phyloP scores from a whole-genome alignment of 306 rosid species.

The Elaeagnus macrophylla region DNA sequence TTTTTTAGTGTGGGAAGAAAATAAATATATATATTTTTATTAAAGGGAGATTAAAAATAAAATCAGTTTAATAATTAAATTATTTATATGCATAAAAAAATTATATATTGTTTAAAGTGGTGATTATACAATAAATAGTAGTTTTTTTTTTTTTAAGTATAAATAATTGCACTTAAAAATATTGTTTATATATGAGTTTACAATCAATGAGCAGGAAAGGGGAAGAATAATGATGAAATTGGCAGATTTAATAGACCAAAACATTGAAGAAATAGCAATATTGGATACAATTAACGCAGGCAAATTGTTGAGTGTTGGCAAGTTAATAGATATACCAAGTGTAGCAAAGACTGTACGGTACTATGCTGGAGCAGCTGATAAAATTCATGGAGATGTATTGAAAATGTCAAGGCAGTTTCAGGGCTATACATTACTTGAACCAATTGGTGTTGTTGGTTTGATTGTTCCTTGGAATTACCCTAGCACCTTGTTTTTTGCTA shows the following conservation, averaged over 20 bases:
- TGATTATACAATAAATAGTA: no score
- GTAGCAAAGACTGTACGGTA: conserved; percentile 38
- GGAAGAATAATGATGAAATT: conserved; percentile 49
- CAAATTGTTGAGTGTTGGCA: conserved; percentile 32
- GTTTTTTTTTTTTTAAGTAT: no score
- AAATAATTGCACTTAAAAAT: no score
- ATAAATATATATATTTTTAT: no score
- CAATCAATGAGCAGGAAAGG: conserved; percentile 62
- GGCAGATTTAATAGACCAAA: conserved; percentile 54
- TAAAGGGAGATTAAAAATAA: no score
- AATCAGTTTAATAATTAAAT: no score
- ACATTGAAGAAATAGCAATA: conserved; percentile 56
- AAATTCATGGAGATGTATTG: conserved; percentile 66
- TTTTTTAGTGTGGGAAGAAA: no score
- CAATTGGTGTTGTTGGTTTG: conserved; percentile 78
- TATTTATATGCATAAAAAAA: no score
- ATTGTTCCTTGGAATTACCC: conserved; percentile 95
- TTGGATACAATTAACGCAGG: conserved; percentile 70
- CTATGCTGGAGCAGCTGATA: conserved; percentile 92
- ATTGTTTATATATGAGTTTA: no score
- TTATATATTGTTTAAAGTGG: no score
- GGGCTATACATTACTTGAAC: conserved; percentile 65
- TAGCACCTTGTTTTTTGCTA: conserved; percentile 32
- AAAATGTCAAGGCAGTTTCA: conserved; percentile 42
- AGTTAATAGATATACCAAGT: conserved; percentile 41